Evolutionary conservation across 1,284 basidiomycete species (phyloP), one percentile per base, ranked within the genome.

Genomic region (Agaricales sp.): DNA sequence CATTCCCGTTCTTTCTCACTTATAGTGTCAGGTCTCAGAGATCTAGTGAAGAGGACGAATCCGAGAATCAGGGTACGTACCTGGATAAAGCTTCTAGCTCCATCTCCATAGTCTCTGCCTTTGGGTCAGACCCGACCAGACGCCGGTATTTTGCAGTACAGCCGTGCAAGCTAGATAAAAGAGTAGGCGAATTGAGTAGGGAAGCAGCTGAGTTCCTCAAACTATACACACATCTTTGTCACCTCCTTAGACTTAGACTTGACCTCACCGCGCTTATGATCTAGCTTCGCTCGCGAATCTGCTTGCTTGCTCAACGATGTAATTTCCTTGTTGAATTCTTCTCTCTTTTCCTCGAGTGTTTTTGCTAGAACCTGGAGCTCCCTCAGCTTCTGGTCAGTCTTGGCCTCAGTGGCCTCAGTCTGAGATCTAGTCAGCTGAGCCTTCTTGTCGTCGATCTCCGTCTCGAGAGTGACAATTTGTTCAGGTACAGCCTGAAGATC

Each of bases 251-350:
- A 67, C 66, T 87, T 92, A 50, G 69, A 73, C 59, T 73, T 76
- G 25, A 82, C 61, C 54, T 93, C 89, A 0, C 69, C 69, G 51
- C 81, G 72, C 61, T 92, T 90, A 53, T 96, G 63, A 37, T 85
- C 79, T 43, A 98, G 65, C 57, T 82, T 85, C 1, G 93, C 92
- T 35, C 94, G 74, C 1, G 80, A 71, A 53, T 94, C 89, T 0
- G 90, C 85, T 61, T 97, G 92, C 35, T 80, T 62, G 58, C 85
- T 92, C 52, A 97, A 66, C 1, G 73, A 66, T 25, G 79, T 75
- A 44, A 95, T 70, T 57, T 98, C 93, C 0, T 65, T 57, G 51
- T 82, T 90, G 50, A 93, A 65, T 20, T 67, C 66, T 24, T 95
- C 92, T 21, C 87, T 74, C 46, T 72, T 72, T 22, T 80, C 77